Evolutionary conservation across 306 rosid genomes (phyloP), one percentile per base, ranked within the genome.

Genomic region (Phaseolus lunatus): DNA sequence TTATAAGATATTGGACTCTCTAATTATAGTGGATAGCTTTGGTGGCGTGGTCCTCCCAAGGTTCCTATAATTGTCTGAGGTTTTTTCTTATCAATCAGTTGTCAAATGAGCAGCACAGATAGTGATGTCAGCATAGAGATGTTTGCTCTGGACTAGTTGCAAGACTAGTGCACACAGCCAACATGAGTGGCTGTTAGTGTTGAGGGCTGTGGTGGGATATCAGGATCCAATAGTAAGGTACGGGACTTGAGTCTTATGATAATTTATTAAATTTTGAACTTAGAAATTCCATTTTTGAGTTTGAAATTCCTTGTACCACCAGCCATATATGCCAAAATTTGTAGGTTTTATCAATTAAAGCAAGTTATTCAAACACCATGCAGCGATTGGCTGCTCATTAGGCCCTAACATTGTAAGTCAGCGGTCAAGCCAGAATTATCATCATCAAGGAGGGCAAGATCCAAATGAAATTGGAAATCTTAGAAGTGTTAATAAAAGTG

Each of bases 281-380:
- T 26, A 12, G 66, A 49, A 72, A 48, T 61, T 78, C 6, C 59
- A 48, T 35, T 52, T 31, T n/a, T n/a, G 53, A 79, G 31, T 70
- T 79, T 79, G 33, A 48, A 45, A 24, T 24, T 44, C 66, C 54
- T 31, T 53, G 20, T 53, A 52, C 37, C 48, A 14, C 39, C 23
- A 53, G 39, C 10, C 26, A 72, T 37, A 56, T 16, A 23, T 22
- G 67, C 49, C 16, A 56, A 72, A 53, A 2, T 54, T 20, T 39
- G 54, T 7, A 22, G 19, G 9, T 70, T 29, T 49, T 48, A 50
- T 52, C 62, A 12, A 69, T 61, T 15, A 31, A 61, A 29, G 23
- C 15, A 16, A 61, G 24, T n/a, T 31, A 62, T n/a, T 62, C 22
- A 62, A 6, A 62, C 44, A 29, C 13, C 63, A 50, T n/a, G 12